phyloP scores from a whole-genome alignment of 2,329 filamentous ascomycete species.

The Dothideomycetes sp. region DNA sequence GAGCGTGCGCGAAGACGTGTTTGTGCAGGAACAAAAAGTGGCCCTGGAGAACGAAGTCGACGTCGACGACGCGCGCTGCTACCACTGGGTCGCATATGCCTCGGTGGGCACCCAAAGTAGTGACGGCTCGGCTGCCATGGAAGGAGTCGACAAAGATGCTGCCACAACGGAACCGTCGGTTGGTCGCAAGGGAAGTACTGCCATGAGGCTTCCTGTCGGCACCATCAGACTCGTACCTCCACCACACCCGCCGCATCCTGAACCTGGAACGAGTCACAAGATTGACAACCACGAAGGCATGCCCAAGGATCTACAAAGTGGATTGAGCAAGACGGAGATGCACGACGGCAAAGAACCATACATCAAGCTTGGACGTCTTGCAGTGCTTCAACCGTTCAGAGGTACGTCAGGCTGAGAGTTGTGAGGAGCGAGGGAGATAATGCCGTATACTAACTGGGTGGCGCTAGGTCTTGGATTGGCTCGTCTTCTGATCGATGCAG shows the following conservation, averaged over 20 bases:
- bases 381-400: conserved; percentile 58
- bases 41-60: conserved; percentile 65
- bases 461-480: conserved; percentile 52
- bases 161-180: conserved; percentile 27
- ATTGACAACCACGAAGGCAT: conserved; percentile 17
- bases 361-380: conserved; percentile 71
- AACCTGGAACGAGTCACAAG: conserved; percentile 30
- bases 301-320: conserved; percentile 13
- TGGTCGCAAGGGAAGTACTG: conserved; percentile 29
- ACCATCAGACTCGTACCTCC: conserved; percentile 76
- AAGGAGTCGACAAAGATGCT: conserved; percentile 27
- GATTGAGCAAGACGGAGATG: conserved; percentile 34
- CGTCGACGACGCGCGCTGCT: conserved; percentile 65
- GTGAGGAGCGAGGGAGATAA: background rate
- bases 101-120: conserved; percentile 41
- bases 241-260: conserved; percentile 59
- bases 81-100: conserved; percentile 82
- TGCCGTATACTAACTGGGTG: conserved; percentile 11
- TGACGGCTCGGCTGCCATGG: conserved; percentile 32
- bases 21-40: conserved; percentile 48
- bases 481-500: conserved; percentile 56
- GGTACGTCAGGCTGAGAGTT: conserved; percentile 27
- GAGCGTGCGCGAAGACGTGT: conserved; percentile 48
- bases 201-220: conserved; percentile 52
- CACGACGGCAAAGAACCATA: conserved; percentile 63